Conservation (phyloP, 495 filamentous ascomycete species). For the Recurvomyces mirabilis region DNA sequence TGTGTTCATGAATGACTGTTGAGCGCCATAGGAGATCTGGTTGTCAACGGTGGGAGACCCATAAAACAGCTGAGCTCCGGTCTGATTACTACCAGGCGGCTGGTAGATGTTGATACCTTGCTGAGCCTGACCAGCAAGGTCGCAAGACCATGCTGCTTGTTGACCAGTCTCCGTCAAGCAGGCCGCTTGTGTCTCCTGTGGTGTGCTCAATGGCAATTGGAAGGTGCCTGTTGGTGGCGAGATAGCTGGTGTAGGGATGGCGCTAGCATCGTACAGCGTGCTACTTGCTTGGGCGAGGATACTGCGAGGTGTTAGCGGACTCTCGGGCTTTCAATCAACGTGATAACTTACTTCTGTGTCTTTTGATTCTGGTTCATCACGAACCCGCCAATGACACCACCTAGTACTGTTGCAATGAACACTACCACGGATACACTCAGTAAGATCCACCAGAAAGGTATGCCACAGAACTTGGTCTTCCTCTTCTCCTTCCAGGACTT, state of each 20-base stretch:
- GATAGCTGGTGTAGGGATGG: slow-evolving; percentile 47
- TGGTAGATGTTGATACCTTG: slow-evolving; percentile 26
- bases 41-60: neutral
- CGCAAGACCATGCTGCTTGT: slow-evolving; percentile 59
- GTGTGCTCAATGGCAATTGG: slow-evolving; percentile 43
- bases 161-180: slow-evolving; percentile 56
- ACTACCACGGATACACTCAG: slow-evolving; percentile 44
- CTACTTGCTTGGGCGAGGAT: slow-evolving; percentile 28
- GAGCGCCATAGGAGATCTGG: slow-evolving; percentile 51
- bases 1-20: slow-evolving; percentile 41
- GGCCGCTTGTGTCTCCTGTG: slow-evolving; percentile 47
- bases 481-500: slow-evolving; percentile 26
- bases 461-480: slow-evolving; percentile 25
- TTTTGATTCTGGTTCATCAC: slow-evolving; percentile 7
- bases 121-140: slow-evolving; percentile 20
- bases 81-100: slow-evolving; percentile 32
- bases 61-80: slow-evolving; percentile 22
- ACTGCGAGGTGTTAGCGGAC: neutral
- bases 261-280: slow-evolving; percentile 52
- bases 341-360: slow-evolving; percentile 1
- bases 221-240: slow-evolving; percentile 55
- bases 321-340: no score
- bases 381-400: slow-evolving; percentile 31
- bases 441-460: slow-evolving; percentile 30
- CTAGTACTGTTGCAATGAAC: slow-evolving; percentile 35